Evolutionary conservation across 1,139 yeast species (phyloP).

Genomic region (Wickerhamiella pararugosa): DNA sequence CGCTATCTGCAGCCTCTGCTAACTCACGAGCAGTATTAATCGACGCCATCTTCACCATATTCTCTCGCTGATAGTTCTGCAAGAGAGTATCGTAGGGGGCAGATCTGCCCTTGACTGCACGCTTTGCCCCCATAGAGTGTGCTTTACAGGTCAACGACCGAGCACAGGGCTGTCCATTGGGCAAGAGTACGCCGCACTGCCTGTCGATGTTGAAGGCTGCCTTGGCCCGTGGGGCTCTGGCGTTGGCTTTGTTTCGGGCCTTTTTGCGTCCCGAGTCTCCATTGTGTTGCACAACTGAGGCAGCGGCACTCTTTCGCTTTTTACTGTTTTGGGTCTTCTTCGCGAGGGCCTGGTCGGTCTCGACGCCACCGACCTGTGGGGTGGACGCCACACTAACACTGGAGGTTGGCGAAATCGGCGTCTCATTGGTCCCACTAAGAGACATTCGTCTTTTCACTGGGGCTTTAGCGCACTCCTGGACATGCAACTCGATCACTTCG

Average conservation of each 20-base stretch:
- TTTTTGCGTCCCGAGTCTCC: constrained; percentile 14
- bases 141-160: constrained; percentile 89
- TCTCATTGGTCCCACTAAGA: too few species aligned
- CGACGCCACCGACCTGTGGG: too few species aligned
- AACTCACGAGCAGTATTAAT: constrained; percentile 9
- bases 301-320: too few species aligned
- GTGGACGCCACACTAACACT: too few species aligned
- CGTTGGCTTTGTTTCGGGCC: constrained; percentile 29
- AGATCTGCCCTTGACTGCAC: constrained; percentile 85
- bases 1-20: constrained; percentile 23
- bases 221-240: constrained; percentile 38
- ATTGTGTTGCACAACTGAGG: too few species aligned
- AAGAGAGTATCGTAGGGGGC: constrained; percentile 79
- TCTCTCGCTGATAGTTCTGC: constrained; percentile 78
- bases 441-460: background rate
- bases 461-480: constrained; percentile 8
- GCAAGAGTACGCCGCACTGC: constrained; percentile 89
- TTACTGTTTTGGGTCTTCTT: too few species aligned
- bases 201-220: constrained; percentile 69
- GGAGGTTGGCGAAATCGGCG: too few species aligned
- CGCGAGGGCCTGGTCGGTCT: too few species aligned
- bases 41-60: constrained; percentile 70
- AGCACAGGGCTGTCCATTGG: constrained; percentile 87
- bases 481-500: constrained; percentile 17
- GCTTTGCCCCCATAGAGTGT: constrained; percentile 93